Evolutionary conservation across 805 yeast species (phyloP), one percentile per base, ranked within the genome.

Genomic region (Kluyveromyces wickerhamii): DNA sequence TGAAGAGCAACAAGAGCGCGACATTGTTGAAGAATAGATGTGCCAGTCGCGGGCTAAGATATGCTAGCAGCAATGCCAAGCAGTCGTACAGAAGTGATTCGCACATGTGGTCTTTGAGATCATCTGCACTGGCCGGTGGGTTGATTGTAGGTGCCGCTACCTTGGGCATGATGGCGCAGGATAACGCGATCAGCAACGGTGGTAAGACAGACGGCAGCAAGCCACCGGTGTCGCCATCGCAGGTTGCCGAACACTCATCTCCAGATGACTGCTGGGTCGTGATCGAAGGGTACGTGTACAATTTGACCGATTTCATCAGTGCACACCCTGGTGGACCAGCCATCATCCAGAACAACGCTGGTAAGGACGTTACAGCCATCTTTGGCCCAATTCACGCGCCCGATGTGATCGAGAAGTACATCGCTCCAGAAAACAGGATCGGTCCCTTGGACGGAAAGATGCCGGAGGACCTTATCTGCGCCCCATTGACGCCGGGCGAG

Each of bases 331-430:
- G 82, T 44, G 83, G 83, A 4, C 70, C 74, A 35, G 76, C 79
- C 51, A 84, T 89, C 37, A 71, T 89, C 28, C 58, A 77, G 40
- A 79, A 79, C 41, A 84, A 84, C 48, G 96, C 92, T 13, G 92
- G 92, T 10, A 75, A 71, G 39, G 86, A 82, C 48, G 94, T 89
- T 8, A 79, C 92, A 6, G 77, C 79, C 47, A 75, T 84, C 7
- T 89, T 86, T 52, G 84, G 80, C 39, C 95, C 95, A 13, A 69
- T 89, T 40, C 98, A 89, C 58, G 92, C 97, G 0, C 73, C 79
- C n/a, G 95, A 87, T 48, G 81, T 85, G 5, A 66, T 89, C 35
- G 77, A 73, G 24, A 74, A 75, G 47, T 74, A 66, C 52, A 62
- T 82, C 22, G 71, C 77, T 12, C 54, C 53, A 18, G 74, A 74